Conservation (phyloP, 495 filamentous ascomycete species). For the Trichoderma gamsii region DNA sequence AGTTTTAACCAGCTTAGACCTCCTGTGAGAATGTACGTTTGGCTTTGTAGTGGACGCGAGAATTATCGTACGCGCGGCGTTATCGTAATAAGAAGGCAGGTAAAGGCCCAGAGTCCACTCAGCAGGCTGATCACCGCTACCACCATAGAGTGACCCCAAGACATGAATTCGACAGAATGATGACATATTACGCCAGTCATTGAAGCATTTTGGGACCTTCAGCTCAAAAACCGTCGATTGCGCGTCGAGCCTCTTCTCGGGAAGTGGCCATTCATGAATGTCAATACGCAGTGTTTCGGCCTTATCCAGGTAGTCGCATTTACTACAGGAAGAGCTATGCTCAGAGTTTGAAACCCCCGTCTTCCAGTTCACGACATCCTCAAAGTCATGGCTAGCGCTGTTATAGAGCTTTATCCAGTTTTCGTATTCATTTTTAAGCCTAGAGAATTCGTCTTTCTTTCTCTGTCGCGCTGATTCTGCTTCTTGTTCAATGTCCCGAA, state of each 20-base stretch:
- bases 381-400: conserved; percentile 24
- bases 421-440: conserved; percentile 26
- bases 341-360: conserved; percentile 9
- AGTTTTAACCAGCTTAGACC: conserved; percentile 16
- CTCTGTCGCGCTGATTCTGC: conserved; percentile 27
- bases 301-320: conserved; percentile 24
- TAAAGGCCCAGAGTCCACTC: too few species aligned
- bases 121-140: too few species aligned
- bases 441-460: conserved; percentile 42
- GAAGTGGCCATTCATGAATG: conserved; percentile 59
- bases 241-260: conserved; percentile 26
- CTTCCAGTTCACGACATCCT: conserved; percentile 21
- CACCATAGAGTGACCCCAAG: conserved; percentile 20
- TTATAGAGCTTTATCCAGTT: conserved; percentile 26
- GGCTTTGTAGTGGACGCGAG: conserved; percentile 45
- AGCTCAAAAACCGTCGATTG: conserved; percentile 57
- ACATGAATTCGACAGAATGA: conserved; percentile 37
- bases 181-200: conserved; percentile 50
- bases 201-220: conserved; percentile 36
- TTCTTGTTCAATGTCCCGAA: conserved; percentile 31
- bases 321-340: conserved; percentile 23
- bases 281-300: conserved; percentile 40
- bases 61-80: too few species aligned
- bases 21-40: conserved; percentile 36
- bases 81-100: too few species aligned